Evolutionary conservation across 768 basidiomycete genomes (phyloP).

Genomic region (Trametes meyenii): DNA sequence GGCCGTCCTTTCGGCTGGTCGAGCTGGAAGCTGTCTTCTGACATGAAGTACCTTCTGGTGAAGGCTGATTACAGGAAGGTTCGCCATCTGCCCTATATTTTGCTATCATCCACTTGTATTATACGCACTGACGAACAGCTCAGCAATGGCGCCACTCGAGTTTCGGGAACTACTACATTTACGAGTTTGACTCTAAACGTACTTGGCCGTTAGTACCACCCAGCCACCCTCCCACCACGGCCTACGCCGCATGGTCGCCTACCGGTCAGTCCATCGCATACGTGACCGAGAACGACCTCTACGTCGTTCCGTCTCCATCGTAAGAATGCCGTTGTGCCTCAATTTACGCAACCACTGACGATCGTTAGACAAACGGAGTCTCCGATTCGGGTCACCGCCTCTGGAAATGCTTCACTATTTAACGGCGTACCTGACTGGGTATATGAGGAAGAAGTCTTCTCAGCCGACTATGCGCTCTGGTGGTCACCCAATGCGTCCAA

Average conservation of each 20-base stretch:
- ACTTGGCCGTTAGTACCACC: slow-evolving; percentile 77
- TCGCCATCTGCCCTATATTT: slow-evolving; percentile 11
- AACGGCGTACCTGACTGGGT: slow-evolving; percentile 98
- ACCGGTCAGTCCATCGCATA: slow-evolving; percentile 83
- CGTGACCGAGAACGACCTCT: slow-evolving; percentile 88
- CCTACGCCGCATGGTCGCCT: slow-evolving; percentile 89
- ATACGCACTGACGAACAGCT: not conserved
- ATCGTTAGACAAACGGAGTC: slow-evolving; percentile 36
- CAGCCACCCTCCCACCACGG: slow-evolving; percentile 66
- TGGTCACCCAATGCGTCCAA: slow-evolving; percentile 82
- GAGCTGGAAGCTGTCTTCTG: slow-evolving; percentile 84
- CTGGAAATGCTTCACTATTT: slow-evolving; percentile 84
- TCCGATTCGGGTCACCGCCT: slow-evolving; percentile 76
- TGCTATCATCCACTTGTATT: not conserved
- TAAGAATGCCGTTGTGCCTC: slow-evolving; percentile 38
- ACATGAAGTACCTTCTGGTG: slow-evolving; percentile 88
- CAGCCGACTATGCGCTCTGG: slow-evolving; percentile 77
- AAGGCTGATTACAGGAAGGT: slow-evolving; percentile 78
- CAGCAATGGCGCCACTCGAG: slow-evolving; percentile 95
- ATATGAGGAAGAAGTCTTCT: slow-evolving; percentile 91
- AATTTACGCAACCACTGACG: not conserved
- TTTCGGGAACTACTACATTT: slow-evolving; percentile 92
- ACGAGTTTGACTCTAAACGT: slow-evolving; percentile 65
- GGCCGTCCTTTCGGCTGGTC: slow-evolving; percentile 54
- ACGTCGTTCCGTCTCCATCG: slow-evolving; percentile 70